phyloP scores from a whole-genome alignment of 1,284 basidiomycete species.

The Chalciporus piperatoides region DNA sequence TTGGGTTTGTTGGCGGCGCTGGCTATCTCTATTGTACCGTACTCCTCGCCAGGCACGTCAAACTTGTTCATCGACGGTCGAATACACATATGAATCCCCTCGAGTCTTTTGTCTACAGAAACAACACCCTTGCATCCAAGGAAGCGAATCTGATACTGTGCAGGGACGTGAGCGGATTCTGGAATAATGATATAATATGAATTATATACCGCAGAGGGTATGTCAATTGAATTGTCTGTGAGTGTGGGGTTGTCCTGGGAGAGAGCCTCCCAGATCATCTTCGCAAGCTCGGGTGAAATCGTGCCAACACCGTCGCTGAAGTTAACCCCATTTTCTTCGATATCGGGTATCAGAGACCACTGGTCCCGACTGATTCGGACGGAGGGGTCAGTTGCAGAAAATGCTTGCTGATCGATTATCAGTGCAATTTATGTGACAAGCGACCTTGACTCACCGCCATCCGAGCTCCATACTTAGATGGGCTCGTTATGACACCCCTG shows the following conservation, averaged over 20 bases:
- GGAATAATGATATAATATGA: neutral
- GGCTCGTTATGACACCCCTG: constrained; percentile 48
- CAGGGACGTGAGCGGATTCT: neutral
- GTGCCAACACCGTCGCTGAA: constrained; percentile 79
- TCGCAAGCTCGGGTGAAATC: constrained; percentile 57
- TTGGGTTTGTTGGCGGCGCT: constrained; percentile 55
- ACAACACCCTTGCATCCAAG: constrained; percentile 77
- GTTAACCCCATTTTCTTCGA: constrained; percentile 42
- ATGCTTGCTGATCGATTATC: constrained; percentile 52
- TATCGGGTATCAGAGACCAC: constrained; percentile 59
- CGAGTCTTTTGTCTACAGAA: constrained; percentile 53
- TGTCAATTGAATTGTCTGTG: constrained; percentile 29
- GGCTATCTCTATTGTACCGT: constrained; percentile 68
- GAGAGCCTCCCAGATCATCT: constrained; percentile 55
- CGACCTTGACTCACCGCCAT: constrained; percentile 44
- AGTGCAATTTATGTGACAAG: neutral
- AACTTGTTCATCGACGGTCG: constrained; percentile 78
- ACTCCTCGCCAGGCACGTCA: constrained; percentile 41
- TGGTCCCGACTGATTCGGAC: constrained; percentile 51
- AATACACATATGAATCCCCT: constrained; percentile 53
- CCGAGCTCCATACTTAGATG: constrained; percentile 77
- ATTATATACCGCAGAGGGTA: constrained; percentile 57
- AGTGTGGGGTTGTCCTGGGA: constrained; percentile 42
- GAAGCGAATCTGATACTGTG: constrained; percentile 72
- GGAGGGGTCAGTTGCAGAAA: constrained; percentile 74